phyloP scores from a whole-genome alignment of 768 basidiomycete genomes.

The Tulasnella sp. region DNA sequence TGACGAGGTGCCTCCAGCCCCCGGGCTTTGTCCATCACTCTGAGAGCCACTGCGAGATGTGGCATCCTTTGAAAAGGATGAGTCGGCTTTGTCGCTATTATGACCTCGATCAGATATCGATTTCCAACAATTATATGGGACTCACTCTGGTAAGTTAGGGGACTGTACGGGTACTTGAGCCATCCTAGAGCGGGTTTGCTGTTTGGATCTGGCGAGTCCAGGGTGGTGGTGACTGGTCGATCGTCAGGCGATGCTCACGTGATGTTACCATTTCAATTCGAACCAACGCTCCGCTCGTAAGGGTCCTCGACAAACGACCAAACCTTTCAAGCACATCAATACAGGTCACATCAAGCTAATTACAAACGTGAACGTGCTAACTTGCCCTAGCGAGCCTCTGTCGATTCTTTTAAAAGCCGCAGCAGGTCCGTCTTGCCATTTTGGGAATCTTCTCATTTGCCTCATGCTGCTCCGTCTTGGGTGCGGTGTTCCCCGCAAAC shows the following conservation, averaged over 20 bases:
- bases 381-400: background rate
- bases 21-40: background rate
- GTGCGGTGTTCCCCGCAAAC: background rate
- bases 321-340: no score
- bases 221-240: background rate
- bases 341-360: background rate
- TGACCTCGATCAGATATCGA: background rate
- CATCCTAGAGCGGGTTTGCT: background rate
- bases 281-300: no score
- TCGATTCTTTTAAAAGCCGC: background rate
- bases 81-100: background rate
- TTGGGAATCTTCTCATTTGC: background rate
- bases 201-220: no score
- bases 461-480: background rate
- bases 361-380: background rate
- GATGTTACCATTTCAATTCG: background rate
- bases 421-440: background rate
- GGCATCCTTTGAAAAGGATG: background rate
- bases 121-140: background rate
- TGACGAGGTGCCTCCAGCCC: background rate
- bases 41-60: background rate
- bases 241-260: background rate
- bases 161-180: background rate
- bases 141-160: background rate
- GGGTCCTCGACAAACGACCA: no score